phyloP scores from a whole-genome alignment of 179 eudicot species.

The Sideroxylon spinosum region DNA sequence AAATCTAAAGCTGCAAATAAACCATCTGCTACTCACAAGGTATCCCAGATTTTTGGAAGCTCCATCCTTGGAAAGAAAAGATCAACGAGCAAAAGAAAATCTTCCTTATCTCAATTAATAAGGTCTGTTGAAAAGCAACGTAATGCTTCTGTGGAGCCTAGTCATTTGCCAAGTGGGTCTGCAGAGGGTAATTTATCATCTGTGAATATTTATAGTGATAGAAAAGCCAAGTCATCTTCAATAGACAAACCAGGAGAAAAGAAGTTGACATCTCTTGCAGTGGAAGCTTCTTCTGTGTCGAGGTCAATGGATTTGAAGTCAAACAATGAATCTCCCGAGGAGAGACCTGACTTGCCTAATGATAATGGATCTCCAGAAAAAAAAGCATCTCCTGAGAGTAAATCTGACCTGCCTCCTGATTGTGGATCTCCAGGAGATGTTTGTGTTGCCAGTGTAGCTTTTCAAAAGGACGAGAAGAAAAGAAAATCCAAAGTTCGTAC shows the following conservation, averaged over 20 bases:
- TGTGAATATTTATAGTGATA: conserved; percentile 32
- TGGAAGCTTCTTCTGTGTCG: conserved; percentile 23
- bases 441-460: conserved; percentile 16
- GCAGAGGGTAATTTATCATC: conserved; percentile 34
- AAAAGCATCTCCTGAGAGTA: conserved; percentile 12
- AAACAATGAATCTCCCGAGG: conserved; percentile 36
- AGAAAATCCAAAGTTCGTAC: conserved; percentile 41
- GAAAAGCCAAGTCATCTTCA: conserved; percentile 30
- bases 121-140: conserved; percentile 24
- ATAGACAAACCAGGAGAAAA: conserved; percentile 25
- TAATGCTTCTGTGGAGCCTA: conserved; percentile 37
- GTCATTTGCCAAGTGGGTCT: conserved; percentile 34
- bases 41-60: conserved; percentile 41
- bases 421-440: background rate
- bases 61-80: conserved; percentile 59
- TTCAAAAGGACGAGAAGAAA: conserved; percentile 40
- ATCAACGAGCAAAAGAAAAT: conserved; percentile 56
- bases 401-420: background rate
- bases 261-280: conserved; percentile 27
- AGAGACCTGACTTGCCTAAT: conserved; percentile 25
- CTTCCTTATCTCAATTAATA: conserved; percentile 25
- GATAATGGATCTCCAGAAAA: conserved; percentile 27
- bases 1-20: conserved; percentile 38
- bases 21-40: conserved; percentile 36
- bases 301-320: conserved; percentile 29